Evolutionary conservation across 2,329 filamentous ascomycete species (phyloP), one percentile per base, ranked within the genome.

Genomic region (Raffaelea deltoideospora): DNA sequence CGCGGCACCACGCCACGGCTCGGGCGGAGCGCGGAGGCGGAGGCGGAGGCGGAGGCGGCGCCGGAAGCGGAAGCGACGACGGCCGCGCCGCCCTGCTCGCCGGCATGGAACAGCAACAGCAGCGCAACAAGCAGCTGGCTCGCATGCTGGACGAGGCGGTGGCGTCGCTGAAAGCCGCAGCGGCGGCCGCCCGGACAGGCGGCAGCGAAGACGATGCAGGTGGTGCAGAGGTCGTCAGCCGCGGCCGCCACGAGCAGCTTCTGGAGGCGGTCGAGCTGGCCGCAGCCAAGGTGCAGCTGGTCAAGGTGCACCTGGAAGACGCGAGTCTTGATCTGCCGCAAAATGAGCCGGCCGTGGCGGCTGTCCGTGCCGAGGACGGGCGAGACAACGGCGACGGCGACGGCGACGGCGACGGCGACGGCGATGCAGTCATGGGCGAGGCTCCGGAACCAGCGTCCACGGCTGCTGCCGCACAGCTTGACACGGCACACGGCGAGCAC

Each of bases 111-210:
- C 60, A 63, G 31, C 33, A 39, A 33, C 39, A 85, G 47, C 60
- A 57, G 35, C 68, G 81, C 33, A 86, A 85, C 46, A 65, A 64
- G 44, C 69, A 74, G 41, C 55, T 88, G 15, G 76, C 79, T 1
- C 58, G 61, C 22, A 73, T 87, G 65, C 65, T 88, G 10, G 72
- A 78, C 37, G 71, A 74, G 42, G 74, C 76, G 1, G 67, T 84
- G 18, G 57, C 64, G 2, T 70, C 70, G 33, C 63, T 88, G 2
- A 76, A 73, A 59, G 59, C 65, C 2, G 58, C 76, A 34, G 74
- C 76, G 27, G 59, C 63, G 27, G 61, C 63, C 2, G 55, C 55
- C 29, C 38, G 67, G 20, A 58, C 65, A 31, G 43, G 55, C 40
- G 64, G 71, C 21, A 8, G 33, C 29, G 4, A 7, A 24, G 31